Percentiles rank a stretch among this genome's conserved stretches.
Evolutionary conservation across 345 rosid genomes (phyloP).

Genomic region (Aquilaria sinensis): DNA sequence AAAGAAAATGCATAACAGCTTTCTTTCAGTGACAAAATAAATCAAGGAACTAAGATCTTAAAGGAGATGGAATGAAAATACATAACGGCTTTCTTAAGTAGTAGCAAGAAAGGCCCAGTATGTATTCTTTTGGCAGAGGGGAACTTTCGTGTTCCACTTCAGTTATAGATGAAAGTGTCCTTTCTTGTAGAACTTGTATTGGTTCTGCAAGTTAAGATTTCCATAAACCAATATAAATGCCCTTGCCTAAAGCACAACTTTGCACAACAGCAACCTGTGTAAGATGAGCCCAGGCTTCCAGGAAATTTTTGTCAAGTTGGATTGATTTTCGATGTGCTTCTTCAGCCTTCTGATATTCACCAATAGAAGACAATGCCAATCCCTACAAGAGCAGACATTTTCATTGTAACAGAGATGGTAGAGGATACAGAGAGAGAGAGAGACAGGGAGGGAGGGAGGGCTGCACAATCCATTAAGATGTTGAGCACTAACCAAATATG

Average conservation of each 20-base stretch:
- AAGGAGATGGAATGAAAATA: too few species aligned
- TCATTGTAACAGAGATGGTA: not conserved
- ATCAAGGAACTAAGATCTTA: too few species aligned
- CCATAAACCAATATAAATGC: not conserved
- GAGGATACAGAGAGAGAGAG: not conserved
- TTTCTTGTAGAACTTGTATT: not conserved
- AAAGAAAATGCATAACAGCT: too few species aligned
- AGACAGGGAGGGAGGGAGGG: slow-evolving; percentile 3
- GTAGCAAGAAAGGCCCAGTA: too few species aligned
- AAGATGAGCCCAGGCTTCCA: slow-evolving; percentile 93
- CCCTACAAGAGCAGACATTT: slow-evolving; percentile 43
- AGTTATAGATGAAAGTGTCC: not conserved
- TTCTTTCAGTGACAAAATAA: too few species aligned
- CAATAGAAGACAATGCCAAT: slow-evolving; percentile 63
- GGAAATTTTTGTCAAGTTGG: slow-evolving; percentile 68
- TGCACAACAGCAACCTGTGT: slow-evolving; percentile 49
- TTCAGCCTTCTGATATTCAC: slow-evolving; percentile 77
- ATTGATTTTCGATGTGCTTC: slow-evolving; percentile 82
- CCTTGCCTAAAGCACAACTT: slow-evolving; percentile 7
- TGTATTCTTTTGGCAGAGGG: too few species aligned
- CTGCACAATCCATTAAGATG: slow-evolving; percentile 13
- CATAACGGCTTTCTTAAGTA: too few species aligned
- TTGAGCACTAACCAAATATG: slow-evolving; percentile 62
- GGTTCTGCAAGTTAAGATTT: too few species aligned
- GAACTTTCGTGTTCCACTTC: not conserved